Evolutionary conservation across 768 basidiomycete genomes (phyloP).

Genomic region (Lentinula guzmanii): DNA sequence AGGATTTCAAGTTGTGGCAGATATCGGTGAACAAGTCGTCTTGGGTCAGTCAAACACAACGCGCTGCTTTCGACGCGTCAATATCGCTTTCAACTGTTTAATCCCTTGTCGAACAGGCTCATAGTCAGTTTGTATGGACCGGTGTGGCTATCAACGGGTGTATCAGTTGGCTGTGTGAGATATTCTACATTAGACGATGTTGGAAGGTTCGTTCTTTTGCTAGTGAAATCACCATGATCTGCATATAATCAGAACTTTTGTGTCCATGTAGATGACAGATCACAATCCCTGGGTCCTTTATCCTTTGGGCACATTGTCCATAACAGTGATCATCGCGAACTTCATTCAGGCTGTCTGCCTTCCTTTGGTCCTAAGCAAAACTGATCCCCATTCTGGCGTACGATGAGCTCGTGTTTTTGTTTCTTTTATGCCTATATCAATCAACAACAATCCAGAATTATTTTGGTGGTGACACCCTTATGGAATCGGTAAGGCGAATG

Average conservation of each 20-base stretch:
- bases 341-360: constrained; percentile 15
- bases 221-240: background rate
- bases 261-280: constrained; percentile 34
- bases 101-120: constrained; percentile 21
- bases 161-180: constrained; percentile 40
- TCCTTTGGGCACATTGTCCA: constrained; percentile 26
- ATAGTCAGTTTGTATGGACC: constrained; percentile 34
- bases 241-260: background rate
- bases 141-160: constrained; percentile 44
- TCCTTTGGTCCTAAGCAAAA: background rate
- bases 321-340: constrained; percentile 30
- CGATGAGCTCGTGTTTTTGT: background rate
- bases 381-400: background rate
- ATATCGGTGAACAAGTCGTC: constrained; percentile 21
- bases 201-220: constrained; percentile 35
- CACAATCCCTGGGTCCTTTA: constrained; percentile 28
- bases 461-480: background rate
- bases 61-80: background rate
- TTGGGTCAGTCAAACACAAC: constrained; percentile 24
- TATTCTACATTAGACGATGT: constrained; percentile 42
- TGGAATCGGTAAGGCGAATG: background rate
- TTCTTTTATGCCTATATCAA: background rate
- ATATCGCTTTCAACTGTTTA: background rate
- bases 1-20: constrained; percentile 37
- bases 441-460: background rate